Conservation (phyloP, 345 rosid species). For the Euphorbia peplus region DNA sequence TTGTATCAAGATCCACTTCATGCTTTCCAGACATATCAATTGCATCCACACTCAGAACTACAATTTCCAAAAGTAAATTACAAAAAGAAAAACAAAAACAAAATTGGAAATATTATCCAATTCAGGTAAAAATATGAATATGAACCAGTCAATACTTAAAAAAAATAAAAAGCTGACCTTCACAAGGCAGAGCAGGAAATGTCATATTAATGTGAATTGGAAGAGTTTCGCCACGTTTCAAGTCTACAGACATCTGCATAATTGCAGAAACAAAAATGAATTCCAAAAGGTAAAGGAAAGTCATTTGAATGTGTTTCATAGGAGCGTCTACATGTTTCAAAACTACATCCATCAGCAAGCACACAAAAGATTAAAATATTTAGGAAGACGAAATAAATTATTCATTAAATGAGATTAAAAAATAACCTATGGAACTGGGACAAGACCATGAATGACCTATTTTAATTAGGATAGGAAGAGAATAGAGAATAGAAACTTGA, state of each 20-base stretch:
- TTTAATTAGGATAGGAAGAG: neutral
- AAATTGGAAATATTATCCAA: conserved; percentile 1
- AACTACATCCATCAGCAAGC: conserved; percentile 84
- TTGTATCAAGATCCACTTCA: conserved; percentile 99
- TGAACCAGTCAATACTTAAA: neutral
- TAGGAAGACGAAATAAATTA: neutral
- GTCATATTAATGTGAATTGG: conserved; percentile 97
- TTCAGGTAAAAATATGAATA: conserved; percentile 4
- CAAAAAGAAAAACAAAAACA: conserved; percentile 5
- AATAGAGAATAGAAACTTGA: neutral
- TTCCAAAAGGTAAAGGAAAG: conserved; percentile 68
- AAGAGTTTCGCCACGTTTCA: conserved; percentile 96
- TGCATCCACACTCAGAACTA: conserved; percentile 95
- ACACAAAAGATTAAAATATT: conserved; percentile 4
- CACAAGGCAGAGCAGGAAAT: conserved; percentile 96
- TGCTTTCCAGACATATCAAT: conserved; percentile 99
- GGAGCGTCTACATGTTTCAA: conserved; percentile 92
- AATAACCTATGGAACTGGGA: neutral
- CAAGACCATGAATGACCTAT: neutral
- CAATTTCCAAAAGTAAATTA: conserved; percentile 11
- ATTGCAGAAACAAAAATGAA: conserved; percentile 10
- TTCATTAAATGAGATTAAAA: neutral
- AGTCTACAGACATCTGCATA: conserved; percentile 92
- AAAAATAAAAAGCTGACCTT: conserved; percentile 50
- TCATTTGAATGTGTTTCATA: conserved; percentile 85